phyloP scores from a whole-genome alignment of 2,329 filamentous ascomycete genomes.

The Xylaria sp. region DNA sequence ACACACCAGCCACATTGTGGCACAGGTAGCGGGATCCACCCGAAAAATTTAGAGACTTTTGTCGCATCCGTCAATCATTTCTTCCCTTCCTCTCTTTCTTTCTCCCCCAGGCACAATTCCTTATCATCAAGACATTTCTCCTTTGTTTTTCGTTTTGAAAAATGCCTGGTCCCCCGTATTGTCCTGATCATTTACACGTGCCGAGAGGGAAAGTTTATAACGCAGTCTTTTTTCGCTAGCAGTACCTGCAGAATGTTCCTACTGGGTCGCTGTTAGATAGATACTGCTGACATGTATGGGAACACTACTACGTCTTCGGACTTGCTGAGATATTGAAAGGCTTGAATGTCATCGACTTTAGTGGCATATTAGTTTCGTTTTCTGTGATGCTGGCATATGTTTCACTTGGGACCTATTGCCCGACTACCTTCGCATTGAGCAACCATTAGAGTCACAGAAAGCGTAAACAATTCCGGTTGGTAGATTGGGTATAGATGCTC shows the following conservation, averaged over 20 bases:
- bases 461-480: too few species aligned
- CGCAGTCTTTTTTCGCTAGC: conserved; percentile 99
- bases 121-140: conserved; percentile 82
- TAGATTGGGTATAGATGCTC: too few species aligned
- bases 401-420: too few species aligned
- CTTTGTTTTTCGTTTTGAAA: conserved; percentile 43
- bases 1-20: too few species aligned
- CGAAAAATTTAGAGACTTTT: background rate
- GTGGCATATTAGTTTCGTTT: too few species aligned
- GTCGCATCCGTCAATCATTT: background rate
- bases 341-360: too few species aligned
- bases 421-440: too few species aligned
- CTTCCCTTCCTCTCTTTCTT: conserved; percentile 38
- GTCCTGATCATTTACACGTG: conserved; percentile 90
- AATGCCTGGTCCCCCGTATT: conserved; percentile 59
- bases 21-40: background rate
- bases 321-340: too few species aligned
- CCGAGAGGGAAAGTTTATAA: conserved; percentile 71
- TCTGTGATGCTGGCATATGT: too few species aligned
- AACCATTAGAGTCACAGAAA: too few species aligned
- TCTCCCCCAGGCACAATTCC: conserved; percentile 72
- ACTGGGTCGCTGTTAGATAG: conserved; percentile 97
- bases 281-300: conserved; percentile 83
- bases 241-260: conserved; percentile 71
- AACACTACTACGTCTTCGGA: too few species aligned